Percentiles rank a stretch among this genome's conserved stretches.
These are phyloP conservation scores for Phytophthora aleatoria DNA, from an alignment of 352 stramenopile species.

Conservation along the genomic window DNA sequence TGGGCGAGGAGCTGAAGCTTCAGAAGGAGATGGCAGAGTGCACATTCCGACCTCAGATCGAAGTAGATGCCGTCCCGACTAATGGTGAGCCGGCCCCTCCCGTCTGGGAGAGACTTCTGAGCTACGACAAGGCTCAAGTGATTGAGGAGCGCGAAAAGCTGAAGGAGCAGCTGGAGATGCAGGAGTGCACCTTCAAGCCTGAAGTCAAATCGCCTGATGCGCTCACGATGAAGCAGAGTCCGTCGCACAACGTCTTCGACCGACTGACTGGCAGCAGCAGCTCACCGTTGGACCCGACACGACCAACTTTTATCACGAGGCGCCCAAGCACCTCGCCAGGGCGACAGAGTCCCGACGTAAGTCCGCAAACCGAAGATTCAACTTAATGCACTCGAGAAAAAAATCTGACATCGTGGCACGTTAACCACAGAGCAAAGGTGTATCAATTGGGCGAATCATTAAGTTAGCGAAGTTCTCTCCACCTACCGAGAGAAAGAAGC, in stretches of 20 bases:
- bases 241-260: slow-evolving; percentile 50
- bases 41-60: slow-evolving; percentile 78
- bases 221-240: slow-evolving; percentile 44
- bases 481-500: slow-evolving; percentile 23
- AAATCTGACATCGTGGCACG: slow-evolving; percentile 12
- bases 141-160: slow-evolving; percentile 79
- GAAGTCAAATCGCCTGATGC: slow-evolving; percentile 65
- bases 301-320: slow-evolving; percentile 30
- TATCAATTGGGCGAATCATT: slow-evolving; percentile 49
- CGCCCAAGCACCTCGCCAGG: slow-evolving; percentile 25
- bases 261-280: slow-evolving; percentile 35
- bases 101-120: slow-evolving; percentile 78
- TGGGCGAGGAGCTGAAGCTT: slow-evolving; percentile 65
- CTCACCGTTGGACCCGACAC: slow-evolving; percentile 15
- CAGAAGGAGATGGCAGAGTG: slow-evolving; percentile 84
- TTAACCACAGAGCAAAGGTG: slow-evolving; percentile 19
- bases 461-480: slow-evolving; percentile 47
- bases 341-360: slow-evolving; percentile 32
- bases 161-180: slow-evolving; percentile 71
- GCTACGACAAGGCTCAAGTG: slow-evolving; percentile 80
- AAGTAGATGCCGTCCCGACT: slow-evolving; percentile 33
- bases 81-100: slow-evolving; percentile 48
- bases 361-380: slow-evolving; percentile 1
- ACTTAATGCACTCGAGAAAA: not conserved
- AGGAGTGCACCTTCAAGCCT: slow-evolving; percentile 85